Conservation (phyloP, 2,329 filamentous ascomycete species). For the Ophiosphaerella herpotricha region DNA sequence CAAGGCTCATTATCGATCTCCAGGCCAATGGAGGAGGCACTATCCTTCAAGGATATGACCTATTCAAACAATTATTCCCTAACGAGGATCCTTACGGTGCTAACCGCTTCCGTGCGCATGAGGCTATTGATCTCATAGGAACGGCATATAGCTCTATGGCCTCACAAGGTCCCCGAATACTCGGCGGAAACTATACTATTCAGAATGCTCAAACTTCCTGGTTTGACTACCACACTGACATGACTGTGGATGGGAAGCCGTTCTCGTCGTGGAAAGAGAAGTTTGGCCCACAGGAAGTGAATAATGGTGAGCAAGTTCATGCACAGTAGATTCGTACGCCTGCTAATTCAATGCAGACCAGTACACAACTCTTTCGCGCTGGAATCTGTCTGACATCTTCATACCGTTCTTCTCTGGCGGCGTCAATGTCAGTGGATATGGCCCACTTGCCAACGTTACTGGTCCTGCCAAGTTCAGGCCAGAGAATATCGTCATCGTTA, state of each 20-base stretch:
- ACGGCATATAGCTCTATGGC: conserved; percentile 44
- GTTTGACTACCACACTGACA: conserved; percentile 54
- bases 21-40: conserved; percentile 64
- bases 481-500: conserved; percentile 58
- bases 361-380: conserved; percentile 39
- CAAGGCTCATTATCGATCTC: conserved; percentile 64
- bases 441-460: conserved; percentile 49
- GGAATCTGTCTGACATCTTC: conserved; percentile 44
- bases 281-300: conserved; percentile 31
- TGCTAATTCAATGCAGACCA: conserved; percentile 39
- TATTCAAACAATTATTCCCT: conserved; percentile 64
- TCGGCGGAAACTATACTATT: conserved; percentile 45
- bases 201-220: conserved; percentile 46
- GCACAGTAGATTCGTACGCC: too few species aligned
- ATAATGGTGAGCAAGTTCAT: too few species aligned
- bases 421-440: conserved; percentile 44
- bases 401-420: conserved; percentile 37
- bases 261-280: conserved; percentile 54
- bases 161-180: conserved; percentile 37
- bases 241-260: conserved; percentile 56
- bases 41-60: conserved; percentile 63
- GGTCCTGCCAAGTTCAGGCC: conserved; percentile 56
- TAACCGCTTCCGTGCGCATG: conserved; percentile 56
- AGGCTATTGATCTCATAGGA: conserved; percentile 53
- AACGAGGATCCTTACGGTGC: conserved; percentile 56